Percentiles rank a stretch among this genome's conserved stretches.
Conservation (phyloP, 2,329 filamentous ascomycete genomes). For the Fusarium guadeloupense region DNA sequence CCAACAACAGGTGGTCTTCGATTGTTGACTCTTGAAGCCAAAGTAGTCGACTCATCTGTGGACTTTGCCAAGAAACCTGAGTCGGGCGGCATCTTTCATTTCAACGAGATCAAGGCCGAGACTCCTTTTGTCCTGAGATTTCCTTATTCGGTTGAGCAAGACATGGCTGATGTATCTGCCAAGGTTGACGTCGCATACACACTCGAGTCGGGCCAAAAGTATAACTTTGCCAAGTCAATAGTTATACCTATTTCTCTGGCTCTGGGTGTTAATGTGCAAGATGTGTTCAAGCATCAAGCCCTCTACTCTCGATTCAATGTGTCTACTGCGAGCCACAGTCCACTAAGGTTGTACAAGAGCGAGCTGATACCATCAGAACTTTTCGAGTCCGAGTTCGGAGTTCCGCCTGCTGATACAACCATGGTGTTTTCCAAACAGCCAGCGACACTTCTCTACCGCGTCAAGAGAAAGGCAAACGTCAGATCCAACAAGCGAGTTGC, state of each 20-base stretch:
- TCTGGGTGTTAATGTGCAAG: conserved; percentile 94
- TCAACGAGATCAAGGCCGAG: conserved; percentile 57
- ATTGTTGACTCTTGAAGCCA: conserved; percentile 68
- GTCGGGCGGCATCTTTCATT: conserved; percentile 63
- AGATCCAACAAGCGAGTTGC: conserved; percentile 45
- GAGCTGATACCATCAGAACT: conserved; percentile 74
- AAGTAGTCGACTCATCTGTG: conserved; percentile 54
- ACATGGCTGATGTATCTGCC: conserved; percentile 74
- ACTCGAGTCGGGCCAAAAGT: conserved; percentile 66
- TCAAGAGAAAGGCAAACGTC: conserved; percentile 64
- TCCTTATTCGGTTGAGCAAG: conserved; percentile 86
- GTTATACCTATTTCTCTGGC: conserved; percentile 79
- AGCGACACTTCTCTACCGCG: conserved; percentile 81
- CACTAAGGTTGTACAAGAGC: conserved; percentile 77
- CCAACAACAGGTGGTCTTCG: conserved; percentile 73
- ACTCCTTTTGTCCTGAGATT: conserved; percentile 68
- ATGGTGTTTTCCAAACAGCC: conserved; percentile 84
- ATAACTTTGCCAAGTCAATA: conserved; percentile 57
- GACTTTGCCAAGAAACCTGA: conserved; percentile 61
- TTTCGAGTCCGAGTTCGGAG: conserved; percentile 71
- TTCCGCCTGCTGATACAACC: conserved; percentile 61
- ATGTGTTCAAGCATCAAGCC: conserved; percentile 85
- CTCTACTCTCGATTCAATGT: conserved; percentile 93
- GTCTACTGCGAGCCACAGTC: conserved; percentile 78
- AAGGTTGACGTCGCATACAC: conserved; percentile 80